phyloP scores from a whole-genome alignment of 495 filamentous ascomycete genomes.

The Penicillium tannophilum region DNA sequence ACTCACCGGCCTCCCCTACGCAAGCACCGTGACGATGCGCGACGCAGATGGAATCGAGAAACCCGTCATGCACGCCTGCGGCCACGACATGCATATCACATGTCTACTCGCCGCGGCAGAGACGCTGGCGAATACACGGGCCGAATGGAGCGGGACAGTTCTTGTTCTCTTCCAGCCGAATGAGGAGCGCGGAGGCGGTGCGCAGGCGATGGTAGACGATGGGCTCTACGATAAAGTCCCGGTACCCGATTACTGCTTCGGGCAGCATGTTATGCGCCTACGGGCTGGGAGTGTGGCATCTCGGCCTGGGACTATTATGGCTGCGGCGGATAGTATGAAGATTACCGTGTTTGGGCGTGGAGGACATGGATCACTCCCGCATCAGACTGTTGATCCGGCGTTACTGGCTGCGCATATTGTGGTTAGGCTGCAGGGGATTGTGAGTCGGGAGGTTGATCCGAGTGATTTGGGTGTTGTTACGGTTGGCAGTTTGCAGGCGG shows the following conservation, averaged over 20 bases:
- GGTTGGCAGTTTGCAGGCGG: conserved; percentile 53
- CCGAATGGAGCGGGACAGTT: conserved; percentile 52
- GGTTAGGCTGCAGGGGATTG: conserved; percentile 51
- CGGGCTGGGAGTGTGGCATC: conserved; percentile 45
- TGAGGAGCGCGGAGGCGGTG: conserved; percentile 54
- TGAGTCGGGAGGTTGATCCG: conserved; percentile 52
- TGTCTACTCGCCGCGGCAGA: conserved; percentile 55
- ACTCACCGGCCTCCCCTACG: conserved; percentile 51
- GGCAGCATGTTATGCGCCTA: conserved; percentile 54
- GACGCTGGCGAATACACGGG: conserved; percentile 27
- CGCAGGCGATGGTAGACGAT: conserved; percentile 57
- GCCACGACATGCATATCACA: conserved; percentile 60
- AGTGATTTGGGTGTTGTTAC: conserved; percentile 53
- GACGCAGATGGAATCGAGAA: conserved; percentile 46
- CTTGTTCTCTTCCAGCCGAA: conserved; percentile 58
- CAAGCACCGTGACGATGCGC: conserved; percentile 43
- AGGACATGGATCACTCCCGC: conserved; percentile 54
- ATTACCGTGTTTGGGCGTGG: conserved; percentile 55
- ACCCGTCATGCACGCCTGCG: conserved; percentile 59
- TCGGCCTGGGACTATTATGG: conserved; percentile 45
- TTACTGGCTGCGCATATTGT: conserved; percentile 53
- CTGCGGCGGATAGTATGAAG: conserved; percentile 52
- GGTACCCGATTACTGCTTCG: conserved; percentile 51
- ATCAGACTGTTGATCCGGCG: conserved; percentile 54
- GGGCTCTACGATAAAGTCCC: conserved; percentile 53